Evolutionary conservation across 2,329 filamentous ascomycete species (phyloP), one percentile per base, ranked within the genome.

Genomic region (Alternaria sp.): DNA sequence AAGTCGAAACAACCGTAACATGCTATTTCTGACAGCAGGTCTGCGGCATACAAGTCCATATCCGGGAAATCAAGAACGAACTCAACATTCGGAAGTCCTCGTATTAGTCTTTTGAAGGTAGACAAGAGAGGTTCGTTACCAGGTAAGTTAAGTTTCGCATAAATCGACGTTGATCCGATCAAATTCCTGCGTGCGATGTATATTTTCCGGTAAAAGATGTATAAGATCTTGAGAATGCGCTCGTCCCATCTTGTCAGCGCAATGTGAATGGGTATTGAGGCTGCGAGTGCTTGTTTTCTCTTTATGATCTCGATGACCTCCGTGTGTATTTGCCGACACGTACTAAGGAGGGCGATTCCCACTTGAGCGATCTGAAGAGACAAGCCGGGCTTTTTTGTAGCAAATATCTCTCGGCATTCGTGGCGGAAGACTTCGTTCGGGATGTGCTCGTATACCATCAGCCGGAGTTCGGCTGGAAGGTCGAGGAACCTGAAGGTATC

Each of bases 371-470:
- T 45, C 11, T 45, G 18, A 21, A 45, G 18, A 45, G 43, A 20
- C 20, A 45, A 45, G 18, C 43, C 18, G 20, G 18, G 10, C 20
- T 45, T 45, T 20, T 21, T 45, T 20, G 18, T 45, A 11, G 43
- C n/a, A 45, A 4, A 6, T 5, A 14, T 20, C 18, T 45, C 20
- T 45, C 18, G 18, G 3, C 12, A 20, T 20, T 45, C 43, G 43
- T 45, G 18, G 18, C 18, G 18, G 43, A 45, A 12, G 20, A 21
- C 18, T 20, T 20, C 18, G 43, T 45, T 45, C 6, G 20, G 43
- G 9, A 59, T 33, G 9, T 41, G 7, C 18, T 59, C 55, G 50
- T 59, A 63, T 20, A 63, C 30, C 49, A 63, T 59, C n/a, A 63
- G 5, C 26, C 49, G 60, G 8, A 63, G 28, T 30, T 55, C 55